Conservation (phyloP, 345 rosid species). For the Firmiana major region DNA sequence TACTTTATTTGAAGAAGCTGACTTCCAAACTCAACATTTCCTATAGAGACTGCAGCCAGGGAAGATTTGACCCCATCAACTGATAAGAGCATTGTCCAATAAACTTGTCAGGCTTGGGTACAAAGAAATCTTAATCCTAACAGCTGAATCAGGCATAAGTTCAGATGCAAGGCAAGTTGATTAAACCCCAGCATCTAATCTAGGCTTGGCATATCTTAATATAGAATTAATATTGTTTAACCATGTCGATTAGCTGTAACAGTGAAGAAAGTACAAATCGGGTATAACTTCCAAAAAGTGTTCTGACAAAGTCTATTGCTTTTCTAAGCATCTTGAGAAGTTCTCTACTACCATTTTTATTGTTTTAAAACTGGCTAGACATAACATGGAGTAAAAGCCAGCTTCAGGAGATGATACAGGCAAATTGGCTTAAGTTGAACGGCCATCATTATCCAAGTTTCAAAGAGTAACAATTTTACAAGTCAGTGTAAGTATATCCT, state of each 20-base stretch:
- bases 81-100: not conserved
- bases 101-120: not conserved
- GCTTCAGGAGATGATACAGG: not conserved
- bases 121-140: not conserved
- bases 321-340: not conserved
- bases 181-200: not conserved
- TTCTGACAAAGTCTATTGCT: not conserved
- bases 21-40: not conserved
- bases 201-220: not conserved
- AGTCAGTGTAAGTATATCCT: not conserved
- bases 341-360: not conserved
- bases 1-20: not conserved
- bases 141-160: not conserved
- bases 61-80: not conserved
- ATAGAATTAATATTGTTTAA: not conserved
- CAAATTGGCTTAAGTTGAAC: not conserved
- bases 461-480: not conserved
- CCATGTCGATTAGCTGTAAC: not conserved
- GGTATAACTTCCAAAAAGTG: not conserved
- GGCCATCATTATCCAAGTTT: not conserved
- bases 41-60: not conserved
- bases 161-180: not conserved
- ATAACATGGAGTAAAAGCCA: not conserved
- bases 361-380: not conserved
- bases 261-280: not conserved